phyloP scores from a whole-genome alignment of 2,329 filamentous ascomycete genomes.

The Basipetospora sp. region DNA sequence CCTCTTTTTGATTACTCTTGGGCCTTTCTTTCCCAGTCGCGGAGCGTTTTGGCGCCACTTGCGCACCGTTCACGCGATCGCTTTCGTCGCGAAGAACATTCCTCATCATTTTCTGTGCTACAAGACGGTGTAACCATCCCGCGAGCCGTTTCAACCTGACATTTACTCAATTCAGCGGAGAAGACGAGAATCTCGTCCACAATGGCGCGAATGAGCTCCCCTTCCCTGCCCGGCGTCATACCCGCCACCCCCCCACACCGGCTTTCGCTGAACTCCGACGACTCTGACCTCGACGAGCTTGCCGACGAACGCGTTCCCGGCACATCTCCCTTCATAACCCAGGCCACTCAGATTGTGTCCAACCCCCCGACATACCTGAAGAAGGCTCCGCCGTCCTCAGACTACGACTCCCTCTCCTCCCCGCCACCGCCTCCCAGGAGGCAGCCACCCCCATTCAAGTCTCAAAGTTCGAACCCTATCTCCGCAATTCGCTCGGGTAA shows the following conservation, averaged over 20 bases:
- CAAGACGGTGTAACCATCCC: too few relatives aligned
- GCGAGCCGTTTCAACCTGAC: too few relatives aligned
- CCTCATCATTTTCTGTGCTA: too few relatives aligned
- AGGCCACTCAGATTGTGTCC: constrained; percentile 31
- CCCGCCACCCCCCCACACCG: constrained; percentile 2
- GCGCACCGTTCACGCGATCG: too few relatives aligned
- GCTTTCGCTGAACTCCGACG: constrained; percentile 3
- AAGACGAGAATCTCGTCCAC: neutral
- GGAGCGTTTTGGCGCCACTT: too few relatives aligned
- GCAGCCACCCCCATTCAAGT: constrained; percentile 34
- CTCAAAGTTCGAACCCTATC: too few relatives aligned
- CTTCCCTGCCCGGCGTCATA: neutral
- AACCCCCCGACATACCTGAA: constrained; percentile 4
- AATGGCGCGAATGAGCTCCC: constrained; percentile 4
- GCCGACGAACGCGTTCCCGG: constrained; percentile 30
- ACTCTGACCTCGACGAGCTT: constrained; percentile 30
- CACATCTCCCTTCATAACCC: constrained; percentile 28
- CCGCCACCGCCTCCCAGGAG: constrained; percentile 46
- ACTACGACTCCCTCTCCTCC: constrained; percentile 21
- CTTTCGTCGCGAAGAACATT: too few relatives aligned
- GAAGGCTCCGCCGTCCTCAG: constrained; percentile 7
- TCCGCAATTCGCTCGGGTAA: constrained; percentile 28
- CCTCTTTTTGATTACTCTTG: too few relatives aligned
- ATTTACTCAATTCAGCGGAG: too few relatives aligned
- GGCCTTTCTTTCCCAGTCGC: too few relatives aligned